These are phyloP conservation scores for Talaromyces rugulosus DNA, from an alignment of 2,329 filamentous ascomycete species.

Conservation along the genomic window DNA sequence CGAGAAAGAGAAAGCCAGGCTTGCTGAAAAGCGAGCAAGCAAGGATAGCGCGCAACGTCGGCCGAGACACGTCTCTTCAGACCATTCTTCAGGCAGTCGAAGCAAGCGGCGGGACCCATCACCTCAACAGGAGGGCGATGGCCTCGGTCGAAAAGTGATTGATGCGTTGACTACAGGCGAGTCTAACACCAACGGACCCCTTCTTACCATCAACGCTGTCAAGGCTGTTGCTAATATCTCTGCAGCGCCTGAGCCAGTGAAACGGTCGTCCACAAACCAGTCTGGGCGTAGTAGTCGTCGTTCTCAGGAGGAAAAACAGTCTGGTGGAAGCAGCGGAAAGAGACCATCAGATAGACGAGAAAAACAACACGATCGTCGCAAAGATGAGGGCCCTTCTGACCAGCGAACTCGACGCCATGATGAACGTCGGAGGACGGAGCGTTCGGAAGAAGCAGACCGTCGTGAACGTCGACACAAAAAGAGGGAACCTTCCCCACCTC, in stretches of 20 bases:
- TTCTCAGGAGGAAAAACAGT: conserved; percentile 13
- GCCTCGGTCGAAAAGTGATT: conserved; percentile 23
- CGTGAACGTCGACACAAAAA: conserved; percentile 7
- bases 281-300: conserved; percentile 23
- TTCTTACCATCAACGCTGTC: conserved; percentile 34
- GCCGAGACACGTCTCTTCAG: conserved; percentile 18
- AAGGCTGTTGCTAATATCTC: conserved; percentile 27
- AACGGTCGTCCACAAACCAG: conserved; percentile 26
- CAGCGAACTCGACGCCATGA: conserved; percentile 13
- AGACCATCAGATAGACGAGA: conserved; percentile 11
- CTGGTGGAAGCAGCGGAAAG: conserved; percentile 13
- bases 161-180: conserved; percentile 38
- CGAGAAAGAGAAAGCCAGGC: conserved; percentile 14
- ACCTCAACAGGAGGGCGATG: conserved; percentile 8
- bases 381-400: conserved; percentile 5
- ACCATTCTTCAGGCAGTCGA: conserved; percentile 21
- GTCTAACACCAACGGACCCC: conserved; percentile 36
- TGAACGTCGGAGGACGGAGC: conserved; percentile 9
- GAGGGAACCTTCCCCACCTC: conserved; percentile 6
- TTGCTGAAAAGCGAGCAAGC: conserved; percentile 2
- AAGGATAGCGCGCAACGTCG: conserved; percentile 8
- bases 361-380: conserved; percentile 12
- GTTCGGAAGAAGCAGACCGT: conserved; percentile 5
- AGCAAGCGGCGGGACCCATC: conserved; percentile 22
- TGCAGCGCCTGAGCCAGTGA: neutral